Base-by-base conservation (phyloP, 1,139 yeast species). In the Kurtzmaniella quercitrusa region DNA sequence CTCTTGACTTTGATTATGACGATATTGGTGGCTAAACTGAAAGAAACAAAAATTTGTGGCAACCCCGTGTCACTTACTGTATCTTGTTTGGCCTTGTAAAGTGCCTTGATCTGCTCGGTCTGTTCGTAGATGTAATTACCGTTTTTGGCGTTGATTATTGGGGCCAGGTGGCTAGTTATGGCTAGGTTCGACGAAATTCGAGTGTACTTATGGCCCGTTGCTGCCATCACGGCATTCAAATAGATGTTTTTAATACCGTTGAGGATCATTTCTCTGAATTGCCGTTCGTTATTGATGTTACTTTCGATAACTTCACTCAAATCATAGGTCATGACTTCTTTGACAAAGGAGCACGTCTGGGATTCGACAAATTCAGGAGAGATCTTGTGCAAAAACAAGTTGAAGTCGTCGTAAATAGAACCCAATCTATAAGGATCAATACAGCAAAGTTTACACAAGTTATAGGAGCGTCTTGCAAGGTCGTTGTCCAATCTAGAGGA, bases 181-280 rank as follows among this genome's bases (percentile, higher is more conserved):
- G 50, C 47, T 27, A 67, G 54, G 52, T 71, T 72, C 17, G 70
- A 56, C 8, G 66, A 58, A 33, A 66, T 60, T 41, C 66, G 65
- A 34, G 60, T 56, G 47, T 63, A 70, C 39, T 63, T 64, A 37
- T 63, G 54, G 16, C 61, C 63, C 44, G 60, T 48, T 41, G 70
- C 53, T 34, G 73, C 75, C 48, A 70, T 60, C 39, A 70, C 59
- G 36, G 75, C 75, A 45, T 71, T 75, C 37, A 71, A 52, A 49
- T 64, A 72, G 40, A 70, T 64, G 41, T 63, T 62, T 44, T 60
- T 60, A 45, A 72, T 61, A 47, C 66, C 65, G 40, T 62, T 67
- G 51, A 68, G 57, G 37, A 72, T 54, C 46, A 65, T 59, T 42
- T 64, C 63, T 37, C 74, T 62, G 47, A 63, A 63, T 53, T 69